Percentiles rank a stretch among this genome's conserved stretches.
Conservation (phyloP, 768 basidiomycete genomes). For the Kwoniella newhampshirensis region DNA sequence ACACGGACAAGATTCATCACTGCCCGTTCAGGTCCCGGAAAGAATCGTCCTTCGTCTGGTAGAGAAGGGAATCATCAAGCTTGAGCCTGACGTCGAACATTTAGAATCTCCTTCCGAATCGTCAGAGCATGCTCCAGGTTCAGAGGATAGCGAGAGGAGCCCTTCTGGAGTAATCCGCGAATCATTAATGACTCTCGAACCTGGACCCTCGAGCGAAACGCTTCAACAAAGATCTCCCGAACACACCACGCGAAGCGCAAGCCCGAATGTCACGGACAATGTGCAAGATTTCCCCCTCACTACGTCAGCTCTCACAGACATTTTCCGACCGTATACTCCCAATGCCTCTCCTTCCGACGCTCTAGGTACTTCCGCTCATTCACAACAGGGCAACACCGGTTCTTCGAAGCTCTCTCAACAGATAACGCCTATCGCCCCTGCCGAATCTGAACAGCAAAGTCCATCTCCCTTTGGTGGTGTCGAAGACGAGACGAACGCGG, state of each 20-base stretch:
- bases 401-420: constrained; percentile 15
- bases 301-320: too few species aligned
- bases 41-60: constrained; percentile 16
- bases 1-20: not conserved
- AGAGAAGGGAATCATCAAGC: constrained; percentile 13
- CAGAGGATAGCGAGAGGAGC: too few species aligned
- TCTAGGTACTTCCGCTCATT: not conserved
- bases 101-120: not conserved
- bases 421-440: constrained; percentile 9
- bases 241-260: too few species aligned
- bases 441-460: not conserved
- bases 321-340: too few species aligned
- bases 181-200: too few species aligned
- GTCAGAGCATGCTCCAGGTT: too few species aligned
- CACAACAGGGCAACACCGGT: not conserved
- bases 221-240: too few species aligned
- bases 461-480: not conserved
- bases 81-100: constrained; percentile 21
- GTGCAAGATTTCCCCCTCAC: too few species aligned
- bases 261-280: too few species aligned
- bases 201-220: too few species aligned
- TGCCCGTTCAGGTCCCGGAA: constrained; percentile 13
- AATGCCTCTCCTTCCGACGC: not conserved
- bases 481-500: not conserved
- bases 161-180: too few species aligned